Base-by-base conservation (phyloP, 768 basidiomycete genomes). In the Psilocybe tampanensis region DNA sequence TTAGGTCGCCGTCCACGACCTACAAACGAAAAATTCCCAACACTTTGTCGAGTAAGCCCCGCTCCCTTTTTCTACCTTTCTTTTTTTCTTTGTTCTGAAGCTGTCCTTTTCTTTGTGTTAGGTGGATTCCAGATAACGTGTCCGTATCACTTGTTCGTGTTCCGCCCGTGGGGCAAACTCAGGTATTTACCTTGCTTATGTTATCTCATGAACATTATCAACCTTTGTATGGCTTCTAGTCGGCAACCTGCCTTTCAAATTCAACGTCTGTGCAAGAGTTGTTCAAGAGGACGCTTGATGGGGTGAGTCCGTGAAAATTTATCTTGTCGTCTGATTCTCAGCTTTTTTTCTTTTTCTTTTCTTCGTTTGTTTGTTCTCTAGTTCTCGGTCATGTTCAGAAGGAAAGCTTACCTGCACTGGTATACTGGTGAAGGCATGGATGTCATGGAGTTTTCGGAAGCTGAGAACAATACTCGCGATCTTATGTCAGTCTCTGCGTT, bases 391-490 rank as follows among this genome's bases (percentile, higher is more conserved):
- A 94, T 95, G 91, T 95, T 83, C 74, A 91, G 89, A 68, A 83
- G 93, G 26, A 79, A 80, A 44, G 94, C 94, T 5, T 96, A 92
- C 80, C 72, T 95, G 55, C 92, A 95, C 69, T 94, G 92, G 80
- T 95, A 94, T 69, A 90, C 86, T 8, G 89, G 85, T 12, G 94
- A 95, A 70, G 94, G 94, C 42, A 95, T 95, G 94, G 94, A 95
- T 68, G 68, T 81, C 17, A 82, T 88, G 87, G 83, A 94, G 72
- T 93, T 94, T 71, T 82, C 89, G 0, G 92, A 94, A 70, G 92
- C 93, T 0, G 92, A 94, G 74, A 93, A 89, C 67, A 93, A 94
- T 68, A 76, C 83, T 2, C 80, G 79, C 2, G 93, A 94, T 74
- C 70, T 94, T 47, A 87, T 94, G 91, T 93, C 70, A 70, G 91